These are phyloP conservation scores for Tarenaya hassleriana DNA, from an alignment of 345 rosid species.

Conservation along the genomic window DNA sequence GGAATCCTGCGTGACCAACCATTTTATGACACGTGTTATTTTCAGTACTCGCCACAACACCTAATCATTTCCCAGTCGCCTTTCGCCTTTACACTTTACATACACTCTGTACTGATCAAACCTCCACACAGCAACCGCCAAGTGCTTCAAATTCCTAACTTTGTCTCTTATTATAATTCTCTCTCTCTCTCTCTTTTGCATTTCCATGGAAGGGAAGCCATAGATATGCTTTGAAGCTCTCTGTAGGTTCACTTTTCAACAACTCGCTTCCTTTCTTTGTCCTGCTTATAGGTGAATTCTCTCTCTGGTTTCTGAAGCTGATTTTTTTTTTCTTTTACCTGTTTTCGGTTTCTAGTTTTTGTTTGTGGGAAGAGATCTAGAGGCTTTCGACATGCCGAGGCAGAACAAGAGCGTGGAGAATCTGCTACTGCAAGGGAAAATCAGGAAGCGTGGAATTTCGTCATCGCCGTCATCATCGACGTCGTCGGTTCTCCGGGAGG, in stretches of 20 bases:
- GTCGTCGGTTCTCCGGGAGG: slow-evolving; percentile 67
- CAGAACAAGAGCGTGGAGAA: slow-evolving; percentile 45
- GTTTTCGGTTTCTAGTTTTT: background rate
- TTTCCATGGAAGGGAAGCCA: slow-evolving; percentile 13
- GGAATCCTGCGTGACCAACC: slow-evolving; percentile 3
- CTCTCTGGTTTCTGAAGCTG: background rate
- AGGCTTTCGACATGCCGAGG: slow-evolving; percentile 48
- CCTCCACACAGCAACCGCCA: slow-evolving; percentile 28
- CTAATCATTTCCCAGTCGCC: slow-evolving; percentile 8
- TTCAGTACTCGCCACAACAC: slow-evolving; percentile 6
- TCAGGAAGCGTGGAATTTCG: slow-evolving; percentile 86
- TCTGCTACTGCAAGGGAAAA: slow-evolving; percentile 59
- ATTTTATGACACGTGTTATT: slow-evolving; percentile 18
- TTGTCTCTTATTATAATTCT: no score
- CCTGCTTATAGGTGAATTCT: slow-evolving; percentile 19
- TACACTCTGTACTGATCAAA: slow-evolving; percentile 32
- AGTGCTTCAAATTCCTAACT: slow-evolving; percentile 17
- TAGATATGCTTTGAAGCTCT: slow-evolving; percentile 18
- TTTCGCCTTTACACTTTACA: slow-evolving; percentile 21
- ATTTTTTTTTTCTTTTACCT: no score
- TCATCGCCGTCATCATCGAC: slow-evolving; percentile 91
- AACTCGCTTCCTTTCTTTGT: background rate
- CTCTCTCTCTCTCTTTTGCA: background rate
- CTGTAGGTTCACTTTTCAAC: slow-evolving; percentile 7
- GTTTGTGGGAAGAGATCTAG: slow-evolving; percentile 21